A percentile compares a stretch with the other conserved stretches of the same genome.
phyloP scores from a whole-genome alignment of 345 rosid species.

The Anastatica hierochuntica region DNA sequence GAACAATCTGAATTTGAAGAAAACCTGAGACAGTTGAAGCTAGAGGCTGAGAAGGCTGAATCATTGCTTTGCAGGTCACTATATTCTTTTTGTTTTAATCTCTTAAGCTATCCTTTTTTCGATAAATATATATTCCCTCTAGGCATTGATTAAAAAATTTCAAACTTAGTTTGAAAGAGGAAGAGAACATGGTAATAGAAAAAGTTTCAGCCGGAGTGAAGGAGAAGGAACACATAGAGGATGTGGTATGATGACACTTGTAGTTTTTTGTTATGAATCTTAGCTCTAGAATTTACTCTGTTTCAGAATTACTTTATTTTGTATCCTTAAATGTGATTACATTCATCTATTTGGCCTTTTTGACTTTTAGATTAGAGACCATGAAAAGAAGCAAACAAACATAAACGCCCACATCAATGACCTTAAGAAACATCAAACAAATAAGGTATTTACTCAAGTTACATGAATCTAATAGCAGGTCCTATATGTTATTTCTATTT shows the following conservation, averaged over 20 bases:
- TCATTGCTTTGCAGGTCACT: slow-evolving; percentile 48
- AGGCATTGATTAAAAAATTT: neutral
- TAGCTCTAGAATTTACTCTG: neutral
- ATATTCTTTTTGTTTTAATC: no score
- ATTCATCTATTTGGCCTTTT: neutral
- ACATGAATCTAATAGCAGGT: slow-evolving; percentile 4
- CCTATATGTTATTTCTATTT: slow-evolving; percentile 8
- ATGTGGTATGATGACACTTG: slow-evolving; percentile 40
- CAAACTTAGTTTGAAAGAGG: slow-evolving; percentile 55
- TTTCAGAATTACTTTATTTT: neutral
- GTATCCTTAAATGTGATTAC: no score
- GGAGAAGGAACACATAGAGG: slow-evolving; percentile 40
- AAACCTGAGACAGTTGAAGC: slow-evolving; percentile 43
- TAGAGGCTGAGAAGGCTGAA: slow-evolving; percentile 43
- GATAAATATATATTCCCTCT: neutral
- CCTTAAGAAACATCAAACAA: slow-evolving; percentile 45
- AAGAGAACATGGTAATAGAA: slow-evolving; percentile 45
- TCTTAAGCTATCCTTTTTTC: neutral
- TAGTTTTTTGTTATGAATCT: neutral
- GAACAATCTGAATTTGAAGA: slow-evolving; percentile 71
- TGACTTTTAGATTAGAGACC: slow-evolving; percentile 43
- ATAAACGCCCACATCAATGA: slow-evolving; percentile 34
- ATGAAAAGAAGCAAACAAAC: slow-evolving; percentile 34
- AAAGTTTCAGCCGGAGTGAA: slow-evolving; percentile 26
- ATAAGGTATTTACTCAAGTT: slow-evolving; percentile 44